Percentiles rank a stretch among this genome's conserved stretches.
Evolutionary conservation across 129 eudicot species (phyloP).

Genomic region (Artemisia argyi): DNA sequence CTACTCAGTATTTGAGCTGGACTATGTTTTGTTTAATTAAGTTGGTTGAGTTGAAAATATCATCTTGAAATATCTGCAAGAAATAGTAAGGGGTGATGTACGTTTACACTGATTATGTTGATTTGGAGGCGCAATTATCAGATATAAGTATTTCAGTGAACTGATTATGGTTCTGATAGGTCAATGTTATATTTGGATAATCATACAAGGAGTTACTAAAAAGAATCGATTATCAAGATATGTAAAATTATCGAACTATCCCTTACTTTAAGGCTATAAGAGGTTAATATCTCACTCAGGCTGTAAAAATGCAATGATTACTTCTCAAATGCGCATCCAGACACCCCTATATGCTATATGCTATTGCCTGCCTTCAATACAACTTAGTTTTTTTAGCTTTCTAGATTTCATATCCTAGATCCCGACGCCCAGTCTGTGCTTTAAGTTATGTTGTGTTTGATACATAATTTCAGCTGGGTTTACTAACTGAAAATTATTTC

Average conservation of each 20-base stretch:
- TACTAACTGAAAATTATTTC: no score
- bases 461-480: no score
- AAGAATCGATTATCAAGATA: background rate
- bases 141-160: background rate
- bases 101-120: background rate
- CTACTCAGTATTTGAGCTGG: conserved; percentile 10
- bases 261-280: background rate
- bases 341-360: no score
- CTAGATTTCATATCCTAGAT: conserved; percentile 2
- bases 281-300: background rate
- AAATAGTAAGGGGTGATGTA: no score
- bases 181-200: background rate
- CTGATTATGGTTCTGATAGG: conserved; percentile 12
- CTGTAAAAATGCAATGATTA: background rate
- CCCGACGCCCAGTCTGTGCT: background rate
- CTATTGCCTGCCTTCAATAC: background rate
- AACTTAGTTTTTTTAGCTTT: background rate
- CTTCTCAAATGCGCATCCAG: background rate
- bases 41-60: no score
- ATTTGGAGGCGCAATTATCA: background rate
- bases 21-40: background rate
- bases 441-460: no score
- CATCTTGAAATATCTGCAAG: no score
- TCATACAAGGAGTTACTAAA: background rate
- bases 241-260: background rate